These are phyloP conservation scores for Lepiota venenata DNA, from an alignment of 768 basidiomycete species.

Conservation along the genomic window DNA sequence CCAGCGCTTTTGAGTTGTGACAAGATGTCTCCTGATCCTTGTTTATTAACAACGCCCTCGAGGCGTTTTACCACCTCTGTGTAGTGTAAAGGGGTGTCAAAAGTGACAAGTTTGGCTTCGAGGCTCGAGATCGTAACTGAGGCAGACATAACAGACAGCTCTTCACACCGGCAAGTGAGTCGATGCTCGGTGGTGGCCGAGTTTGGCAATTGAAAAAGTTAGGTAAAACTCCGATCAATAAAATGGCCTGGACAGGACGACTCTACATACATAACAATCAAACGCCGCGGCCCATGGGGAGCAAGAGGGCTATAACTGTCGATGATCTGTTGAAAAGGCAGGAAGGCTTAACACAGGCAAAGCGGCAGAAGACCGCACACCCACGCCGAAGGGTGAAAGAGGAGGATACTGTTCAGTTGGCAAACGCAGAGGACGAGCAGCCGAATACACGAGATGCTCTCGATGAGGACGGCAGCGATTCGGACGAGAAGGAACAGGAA, in stretches of 20 bases:
- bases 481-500: slow-evolving; percentile 11
- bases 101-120: slow-evolving; percentile 38
- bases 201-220: too few relatives aligned
- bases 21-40: slow-evolving; percentile 25
- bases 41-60: slow-evolving; percentile 38
- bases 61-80: slow-evolving; percentile 41
- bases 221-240: too few relatives aligned
- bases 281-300: slow-evolving; percentile 1
- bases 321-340: slow-evolving; percentile 47
- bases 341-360: slow-evolving; percentile 23
- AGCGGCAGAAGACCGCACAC: slow-evolving; percentile 29
- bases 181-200: too few relatives aligned
- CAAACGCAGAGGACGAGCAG: slow-evolving; percentile 12
- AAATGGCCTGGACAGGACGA: neutral
- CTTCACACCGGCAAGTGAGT: too few relatives aligned
- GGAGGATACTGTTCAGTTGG: slow-evolving; percentile 1
- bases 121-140: slow-evolving; percentile 30
- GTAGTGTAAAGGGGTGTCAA: slow-evolving; percentile 36
- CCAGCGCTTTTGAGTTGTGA: slow-evolving; percentile 20
- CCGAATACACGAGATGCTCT: slow-evolving; percentile 3
- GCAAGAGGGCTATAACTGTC: slow-evolving; percentile 28
- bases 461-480: slow-evolving; percentile 8
- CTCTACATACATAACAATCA: neutral
- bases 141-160: slow-evolving; percentile 9
- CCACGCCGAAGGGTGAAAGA: slow-evolving; percentile 15